Evolutionary conservation across 768 basidiomycete species (phyloP).

Genomic region (Arthromyces matolae): DNA sequence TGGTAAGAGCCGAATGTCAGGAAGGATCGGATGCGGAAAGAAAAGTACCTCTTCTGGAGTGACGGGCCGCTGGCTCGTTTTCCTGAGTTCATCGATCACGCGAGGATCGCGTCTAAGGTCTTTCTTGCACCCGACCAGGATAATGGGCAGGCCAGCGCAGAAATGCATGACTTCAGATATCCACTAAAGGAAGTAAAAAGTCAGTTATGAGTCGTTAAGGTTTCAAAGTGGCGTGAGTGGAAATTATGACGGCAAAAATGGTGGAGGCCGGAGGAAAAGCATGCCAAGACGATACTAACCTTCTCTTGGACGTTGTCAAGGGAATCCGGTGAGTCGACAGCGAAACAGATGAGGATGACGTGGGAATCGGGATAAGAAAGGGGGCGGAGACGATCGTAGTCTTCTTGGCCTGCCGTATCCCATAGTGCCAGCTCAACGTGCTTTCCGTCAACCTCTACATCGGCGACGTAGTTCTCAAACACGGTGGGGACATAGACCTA

Average conservation of each 20-base stretch:
- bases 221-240: too few species aligned
- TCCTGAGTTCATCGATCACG: conserved; percentile 90
- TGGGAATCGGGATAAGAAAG: conserved; percentile 99
- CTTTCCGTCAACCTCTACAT: conserved; percentile 97
- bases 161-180: conserved; percentile 99
- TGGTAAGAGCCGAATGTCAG: conserved; percentile 31
- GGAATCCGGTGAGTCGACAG: conserved; percentile 96
- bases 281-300: too few species aligned
- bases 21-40: too few species aligned
- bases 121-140: conserved; percentile 99
- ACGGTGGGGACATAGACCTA: conserved; percentile 99
- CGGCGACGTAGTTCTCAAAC: conserved; percentile 99
- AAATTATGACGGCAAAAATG: too few species aligned
- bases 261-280: too few species aligned
- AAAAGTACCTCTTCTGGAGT: conserved; percentile 94
- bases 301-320: conserved; percentile 99
- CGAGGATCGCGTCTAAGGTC: conserved; percentile 91
- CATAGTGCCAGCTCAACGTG: conserved; percentile 97
- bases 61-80: conserved; percentile 93
- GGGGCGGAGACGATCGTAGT: conserved; percentile 97
- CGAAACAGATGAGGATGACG: conserved; percentile 99
- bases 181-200: conserved; percentile 58
- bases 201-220: too few species aligned
- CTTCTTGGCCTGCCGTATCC: conserved; percentile 99
- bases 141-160: conserved; percentile 90